Evolutionary conservation across 169 alveolate genomes (phyloP), one percentile per base, ranked within the genome.

Genomic region (Nephromyces sp.): DNA sequence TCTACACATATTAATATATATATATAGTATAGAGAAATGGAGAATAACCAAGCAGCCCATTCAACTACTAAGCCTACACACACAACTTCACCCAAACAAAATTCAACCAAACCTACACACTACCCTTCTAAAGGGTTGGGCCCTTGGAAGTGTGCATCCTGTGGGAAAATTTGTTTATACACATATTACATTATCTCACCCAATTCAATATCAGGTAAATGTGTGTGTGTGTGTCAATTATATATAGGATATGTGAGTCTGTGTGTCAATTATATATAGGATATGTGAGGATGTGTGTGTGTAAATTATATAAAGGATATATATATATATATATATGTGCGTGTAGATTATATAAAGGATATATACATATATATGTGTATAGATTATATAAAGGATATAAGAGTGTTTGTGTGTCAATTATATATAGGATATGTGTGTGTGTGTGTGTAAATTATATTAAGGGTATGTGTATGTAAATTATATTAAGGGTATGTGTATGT

Each of bases 91-190:
- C n/a, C n/a, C n/a, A n/a, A n/a, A n/a, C n/a, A n/a, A n/a, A n/a
- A n/a, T n/a, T n/a, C n/a, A n/a, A n/a, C n/a, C n/a, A n/a, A n/a
- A n/a, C n/a, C n/a, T n/a, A n/a, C n/a, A n/a, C n/a, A n/a, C 62
- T 68, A 69, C 31, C 78, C 62, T n/a, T 34, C 0, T 30, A 43
- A 3, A 67, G 77, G 72, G 34, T 28, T 21, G 4, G 79, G 79
- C 1, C 79, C 79, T 0, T 62, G 72, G 79, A 70, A 74, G 53
- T 81, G 87, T 72, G 78, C 72, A 27, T 52, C 82, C 28, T 81
- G 87, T 63, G 81, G 84, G n/a, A 81, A 81, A 30, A 27, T 81
- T 25, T 81, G 87, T 52, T 67, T 81, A 21, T 81, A 81, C 61
- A 77, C 85, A 22, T 81, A 77, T 75, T 81, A 81, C 34, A 70